Base-by-base conservation (phyloP, 148 eudicot genomes). In the Rheum nobile region DNA sequence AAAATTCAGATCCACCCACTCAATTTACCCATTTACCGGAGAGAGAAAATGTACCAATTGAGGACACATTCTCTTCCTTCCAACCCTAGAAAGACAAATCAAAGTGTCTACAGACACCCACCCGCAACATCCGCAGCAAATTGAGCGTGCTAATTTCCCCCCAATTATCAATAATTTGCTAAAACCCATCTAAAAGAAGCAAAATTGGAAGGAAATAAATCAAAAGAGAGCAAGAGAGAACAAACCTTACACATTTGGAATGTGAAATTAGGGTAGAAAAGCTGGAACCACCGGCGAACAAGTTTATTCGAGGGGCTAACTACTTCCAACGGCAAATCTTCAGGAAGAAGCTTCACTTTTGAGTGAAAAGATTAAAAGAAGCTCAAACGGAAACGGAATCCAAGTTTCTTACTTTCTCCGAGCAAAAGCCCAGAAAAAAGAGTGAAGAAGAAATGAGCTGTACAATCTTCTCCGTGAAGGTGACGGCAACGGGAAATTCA, bases 251-350 rank as follows among this genome's bases (percentile, higher is more conserved):
- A 72, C n/a, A 46, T 5, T 16, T 32, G 31, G 28, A 29, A 55
- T 32, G 41, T 22, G 48, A 72, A 29, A 12, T 38, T n/a, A 5
- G 24, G 13, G 43, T 0, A 41, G 16, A 34, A 52, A 8, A 16
- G 1, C 4, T n/a, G 26, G n/a, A 50, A 50, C 24, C 57, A 21
- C 26, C 26, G 26, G 2, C 24, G 57, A 50, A 50, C 24, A 8
- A 50, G 57, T 50, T 19, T 50, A 50, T 50, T 21, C 57, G 26
- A 21, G 9, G 26, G 10, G 57, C 10, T 21, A 19, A 50, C 57
- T 5, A 68, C 34, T 61, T 52, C 67, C 82, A 82, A 82, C 85
- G 85, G 85, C 41, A 82, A 82, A 79, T 71, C 82, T 79, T 82
- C 22, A 79, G 0, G 44, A 79, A 61, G 74, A 82, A 69, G 75